phyloP scores from a whole-genome alignment of 106 monocot species.

The Alisma plantagoaquatica region DNA sequence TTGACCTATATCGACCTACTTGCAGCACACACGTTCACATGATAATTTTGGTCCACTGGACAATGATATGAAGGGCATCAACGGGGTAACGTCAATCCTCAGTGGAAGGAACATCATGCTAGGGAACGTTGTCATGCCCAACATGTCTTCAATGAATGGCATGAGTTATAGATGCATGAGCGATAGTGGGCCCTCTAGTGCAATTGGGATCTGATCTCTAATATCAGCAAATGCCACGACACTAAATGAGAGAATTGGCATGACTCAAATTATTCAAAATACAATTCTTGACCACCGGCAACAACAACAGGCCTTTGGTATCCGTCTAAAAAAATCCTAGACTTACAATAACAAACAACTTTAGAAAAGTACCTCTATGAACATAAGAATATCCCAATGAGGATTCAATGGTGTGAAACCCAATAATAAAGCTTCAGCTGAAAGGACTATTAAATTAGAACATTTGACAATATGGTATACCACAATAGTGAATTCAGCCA shows the following conservation, averaged over 20 bases:
- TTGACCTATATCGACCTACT: no score
- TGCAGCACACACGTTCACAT: no score
- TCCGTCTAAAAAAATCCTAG: constrained; percentile 15
- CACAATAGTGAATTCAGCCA: no score
- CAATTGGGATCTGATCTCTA: constrained; percentile 26
- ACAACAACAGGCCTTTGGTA: constrained; percentile 27
- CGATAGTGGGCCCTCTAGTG: constrained; percentile 15
- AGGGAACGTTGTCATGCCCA: constrained; percentile 15
- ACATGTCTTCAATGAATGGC: constrained; percentile 10
- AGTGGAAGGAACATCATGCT: constrained; percentile 22
- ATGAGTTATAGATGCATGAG: constrained; percentile 24
- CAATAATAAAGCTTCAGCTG: no score
- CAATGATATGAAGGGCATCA: constrained; percentile 27
- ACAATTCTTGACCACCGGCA: constrained; percentile 4
- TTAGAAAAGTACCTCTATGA: constrained; percentile 39
- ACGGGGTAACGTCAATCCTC: constrained; percentile 10
- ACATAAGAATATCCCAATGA: no score
- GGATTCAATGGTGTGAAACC: no score
- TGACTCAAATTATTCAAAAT: constrained; percentile 25
- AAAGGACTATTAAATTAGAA: no score
- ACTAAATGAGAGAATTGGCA: constrained; percentile 33
- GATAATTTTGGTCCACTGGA: constrained; percentile 15
- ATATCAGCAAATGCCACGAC: constrained; percentile 21
- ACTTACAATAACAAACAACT: constrained; percentile 28
- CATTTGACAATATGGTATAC: no score